These are phyloP conservation scores for Amaranthus palmeri DNA, from an alignment of 148 eudicot species.

Conservation along the genomic window DNA sequence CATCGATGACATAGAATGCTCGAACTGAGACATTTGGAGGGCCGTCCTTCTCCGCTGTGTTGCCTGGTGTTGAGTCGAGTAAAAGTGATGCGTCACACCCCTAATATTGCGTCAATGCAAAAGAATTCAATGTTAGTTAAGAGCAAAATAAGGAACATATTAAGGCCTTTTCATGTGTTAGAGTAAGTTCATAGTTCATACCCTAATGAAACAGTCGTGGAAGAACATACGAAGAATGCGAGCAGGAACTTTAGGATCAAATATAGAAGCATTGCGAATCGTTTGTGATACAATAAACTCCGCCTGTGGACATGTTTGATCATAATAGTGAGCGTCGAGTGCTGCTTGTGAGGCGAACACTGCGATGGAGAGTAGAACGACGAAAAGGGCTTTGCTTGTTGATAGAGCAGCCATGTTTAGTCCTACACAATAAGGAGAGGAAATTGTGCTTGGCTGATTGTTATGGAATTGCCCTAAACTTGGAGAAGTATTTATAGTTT, in stretches of 20 bases:
- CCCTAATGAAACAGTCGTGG: conserved; percentile 74
- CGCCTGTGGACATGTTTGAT: conserved; percentile 57
- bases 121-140: too few relatives aligned
- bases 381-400: conserved; percentile 9
- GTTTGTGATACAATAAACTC: conserved; percentile 44
- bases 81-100: conserved; percentile 69
- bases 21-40: conserved; percentile 58
- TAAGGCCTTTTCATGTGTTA: not conserved
- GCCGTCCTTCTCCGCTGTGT: conserved; percentile 74
- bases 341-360: conserved; percentile 21
- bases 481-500: conserved; percentile 24
- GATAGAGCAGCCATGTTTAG: conserved; percentile 15
- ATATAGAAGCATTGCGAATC: conserved; percentile 44
- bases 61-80: conserved; percentile 48
- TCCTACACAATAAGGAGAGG: not conserved
- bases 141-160: not conserved
- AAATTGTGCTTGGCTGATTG: conserved; percentile 3
- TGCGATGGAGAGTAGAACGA: conserved; percentile 15
- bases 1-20: conserved; percentile 59
- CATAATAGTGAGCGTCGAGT: conserved; percentile 46
- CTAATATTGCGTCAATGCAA: conserved; percentile 15
- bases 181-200: conserved; percentile 23
- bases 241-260: conserved; percentile 62
- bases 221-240: conserved; percentile 68
- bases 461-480: conserved; percentile 16